Evolutionary conservation across 1,284 basidiomycete species (phyloP), one percentile per base, ranked within the genome.

Genomic region (Tylopilus orsonianus): DNA sequence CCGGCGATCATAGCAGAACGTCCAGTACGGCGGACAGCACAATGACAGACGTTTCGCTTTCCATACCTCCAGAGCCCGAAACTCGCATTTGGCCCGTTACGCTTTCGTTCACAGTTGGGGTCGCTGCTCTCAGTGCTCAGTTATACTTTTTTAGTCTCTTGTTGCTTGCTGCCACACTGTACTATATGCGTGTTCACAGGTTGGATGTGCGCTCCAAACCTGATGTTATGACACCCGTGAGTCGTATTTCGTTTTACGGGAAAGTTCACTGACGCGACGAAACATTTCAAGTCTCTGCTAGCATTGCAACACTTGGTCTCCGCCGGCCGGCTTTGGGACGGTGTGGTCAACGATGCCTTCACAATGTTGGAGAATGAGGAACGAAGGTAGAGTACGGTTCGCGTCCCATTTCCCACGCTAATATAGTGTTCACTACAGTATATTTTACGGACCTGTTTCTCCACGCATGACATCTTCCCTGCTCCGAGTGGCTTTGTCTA

Each of bases 311-410:
- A 85, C 46, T 71, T 91, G 49, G 78, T 87, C 55, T 66, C 71
- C 45, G 79, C 87, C 30, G 82, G 83, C 40, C 74, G 78, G 43
- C 67, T 78, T 13, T 91, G 87, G 88, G 85, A 89, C 54, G 76
- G 81, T 7, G 73, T 80, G 41, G 77, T 90, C 12, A 79, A 81
- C 55, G 82, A 87, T 57, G 80, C 83, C 4, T 73, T 90, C 49
- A 67, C 68, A 24, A 69, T 78, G 34, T 67, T 90, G 36, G 85
- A 90, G 56, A 76, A 72, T 27, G 85, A 90, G 55, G 87, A 90
- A 58, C 75, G 70, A 59, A 79, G 73, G 85, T 87, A 54, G 46
- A 67, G 59, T 30, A 27, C 33, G 4, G 16, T 37, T 16, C 9
- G 13, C 40, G 19, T 29, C 6, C 18, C 24, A 8, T 32, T 8